Evolutionary conservation across 108 stramenopile genomes (phyloP), one percentile per base, ranked within the genome.

Genomic region (Fistulifera pelliculosa): DNA sequence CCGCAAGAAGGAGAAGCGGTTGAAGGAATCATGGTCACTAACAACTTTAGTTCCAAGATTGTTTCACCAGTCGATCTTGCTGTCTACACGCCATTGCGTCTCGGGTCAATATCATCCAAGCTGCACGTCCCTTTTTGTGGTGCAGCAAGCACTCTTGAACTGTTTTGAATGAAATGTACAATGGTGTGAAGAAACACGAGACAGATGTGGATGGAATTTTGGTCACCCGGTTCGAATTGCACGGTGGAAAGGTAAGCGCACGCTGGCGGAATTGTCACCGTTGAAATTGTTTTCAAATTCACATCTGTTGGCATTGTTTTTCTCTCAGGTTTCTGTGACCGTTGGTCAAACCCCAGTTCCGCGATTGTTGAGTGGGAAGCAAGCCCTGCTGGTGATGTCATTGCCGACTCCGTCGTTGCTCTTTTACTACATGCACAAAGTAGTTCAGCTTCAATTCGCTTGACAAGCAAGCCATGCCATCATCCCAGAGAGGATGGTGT

Each of bases 361-460:
- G 87, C 81, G 28, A 80, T 77, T 49, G 78, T 92, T 0, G 80
- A 75, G 60, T 96, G 93, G 95, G 80, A 84, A 17, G 92, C 91
- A 41, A 90, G 83, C 49, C 88, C 96, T 22, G 86, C 76, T 7
- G 87, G 81, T 16, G 96, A 97, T 69, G 72, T 94, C 19, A 73
- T 97, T 49, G 96, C 96, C 11, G 96, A 97, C 75, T 83, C 90
- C 18, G 63, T 93, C 4, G 81, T 93, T 18, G 92, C 90, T 3
- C 66, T 97, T 49, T 58, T 95, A 11, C 82, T 94, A 77, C 94
- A 97, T 52, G 81, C 93, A 1, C 90, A 94, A 48, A 87, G 77
- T 49, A 88, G 90, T 63, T 61, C 77, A 1, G 90, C 95, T 28
- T 90, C 90, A 2, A 86, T 96, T 27, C 77, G 90, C 26, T 57